These are phyloP conservation scores for Keithomyces neogunnii DNA, from an alignment of 2,329 filamentous ascomycete species.

Conservation along the genomic window DNA sequence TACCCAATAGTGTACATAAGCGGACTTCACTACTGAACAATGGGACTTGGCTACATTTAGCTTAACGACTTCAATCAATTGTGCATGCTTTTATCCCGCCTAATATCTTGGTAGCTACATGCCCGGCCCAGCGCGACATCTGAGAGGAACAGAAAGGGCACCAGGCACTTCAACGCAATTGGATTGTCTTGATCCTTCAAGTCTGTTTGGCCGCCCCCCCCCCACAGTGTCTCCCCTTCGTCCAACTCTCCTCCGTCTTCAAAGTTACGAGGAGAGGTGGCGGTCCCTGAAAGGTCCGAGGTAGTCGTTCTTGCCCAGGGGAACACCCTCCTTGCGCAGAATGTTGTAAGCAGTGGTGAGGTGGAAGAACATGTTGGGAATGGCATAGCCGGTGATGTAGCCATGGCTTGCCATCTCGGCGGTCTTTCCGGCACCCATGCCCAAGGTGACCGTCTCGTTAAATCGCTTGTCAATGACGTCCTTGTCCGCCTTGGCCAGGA, in stretches of 20 bases:
- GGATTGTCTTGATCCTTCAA: not conserved
- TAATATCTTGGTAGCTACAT: no score
- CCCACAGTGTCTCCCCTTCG: no score
- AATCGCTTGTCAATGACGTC: slow-evolving; percentile 24
- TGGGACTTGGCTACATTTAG: no score
- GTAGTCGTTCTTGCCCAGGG: slow-evolving; percentile 53
- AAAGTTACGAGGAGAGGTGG: not conserved
- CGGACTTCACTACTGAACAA: no score
- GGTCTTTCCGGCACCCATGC: slow-evolving; percentile 20
- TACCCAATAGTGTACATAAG: no score
- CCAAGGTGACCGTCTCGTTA: slow-evolving; percentile 19
- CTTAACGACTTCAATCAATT: no score
- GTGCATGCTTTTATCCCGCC: no score
- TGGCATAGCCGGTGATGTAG: slow-evolving; percentile 38
- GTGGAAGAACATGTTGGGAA: slow-evolving; percentile 61
- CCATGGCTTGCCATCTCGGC: slow-evolving; percentile 18
- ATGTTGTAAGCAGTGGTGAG: slow-evolving; percentile 50
- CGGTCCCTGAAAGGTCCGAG: slow-evolving; percentile 24
- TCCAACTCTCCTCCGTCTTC: not conserved
- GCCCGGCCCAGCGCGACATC: no score
- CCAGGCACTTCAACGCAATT: slow-evolving; percentile 7
- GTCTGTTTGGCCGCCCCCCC: no score
- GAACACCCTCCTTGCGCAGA: slow-evolving; percentile 51
- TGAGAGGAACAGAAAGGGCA: no score
- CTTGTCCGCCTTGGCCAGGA: slow-evolving; percentile 23